Percentiles rank a stretch among this genome's conserved stretches.
Evolutionary conservation across 2,329 filamentous ascomycete genomes (phyloP).

Genomic region (Blastomyces emzantsi): DNA sequence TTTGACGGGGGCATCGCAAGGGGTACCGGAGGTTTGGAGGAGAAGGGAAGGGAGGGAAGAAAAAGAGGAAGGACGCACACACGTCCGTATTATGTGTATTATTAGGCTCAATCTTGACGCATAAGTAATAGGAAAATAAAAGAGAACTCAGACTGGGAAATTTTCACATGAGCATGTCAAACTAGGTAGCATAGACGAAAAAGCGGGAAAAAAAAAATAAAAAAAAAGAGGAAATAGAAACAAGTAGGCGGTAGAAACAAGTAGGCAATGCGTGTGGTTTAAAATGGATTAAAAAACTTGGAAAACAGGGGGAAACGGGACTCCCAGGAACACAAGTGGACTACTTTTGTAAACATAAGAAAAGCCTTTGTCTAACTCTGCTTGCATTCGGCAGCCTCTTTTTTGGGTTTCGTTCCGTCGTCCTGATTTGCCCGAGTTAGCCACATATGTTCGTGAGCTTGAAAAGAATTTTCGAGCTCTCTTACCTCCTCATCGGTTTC

Average conservation of each 20-base stretch:
- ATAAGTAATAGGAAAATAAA: neutral
- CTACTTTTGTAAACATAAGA: neutral
- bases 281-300: neutral
- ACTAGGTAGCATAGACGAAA: neutral
- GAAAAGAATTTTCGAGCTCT: constrained; percentile 2
- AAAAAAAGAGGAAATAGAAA: neutral
- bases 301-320: neutral
- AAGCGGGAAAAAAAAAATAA: neutral
- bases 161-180: neutral
- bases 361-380: constrained; percentile 57
- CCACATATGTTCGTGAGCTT: neutral
- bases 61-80: neutral
- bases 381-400: constrained; percentile 93
- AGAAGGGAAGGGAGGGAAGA: neutral
- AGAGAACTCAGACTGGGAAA: neutral
- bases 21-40: neutral
- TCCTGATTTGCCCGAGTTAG: constrained; percentile 49
- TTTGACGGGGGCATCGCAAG: neutral
- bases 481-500: constrained; percentile 49
- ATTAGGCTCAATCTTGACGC: constrained; percentile 6
- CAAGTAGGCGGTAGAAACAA: neutral
- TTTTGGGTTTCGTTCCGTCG: constrained; percentile 81
- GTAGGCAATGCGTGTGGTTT: neutral
- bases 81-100: constrained; percentile 5
- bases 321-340: neutral